Evolutionary conservation across 208 protist species (phyloP), one percentile per base, ranked within the genome.

Genomic region (Leishmania tarentolae): DNA sequence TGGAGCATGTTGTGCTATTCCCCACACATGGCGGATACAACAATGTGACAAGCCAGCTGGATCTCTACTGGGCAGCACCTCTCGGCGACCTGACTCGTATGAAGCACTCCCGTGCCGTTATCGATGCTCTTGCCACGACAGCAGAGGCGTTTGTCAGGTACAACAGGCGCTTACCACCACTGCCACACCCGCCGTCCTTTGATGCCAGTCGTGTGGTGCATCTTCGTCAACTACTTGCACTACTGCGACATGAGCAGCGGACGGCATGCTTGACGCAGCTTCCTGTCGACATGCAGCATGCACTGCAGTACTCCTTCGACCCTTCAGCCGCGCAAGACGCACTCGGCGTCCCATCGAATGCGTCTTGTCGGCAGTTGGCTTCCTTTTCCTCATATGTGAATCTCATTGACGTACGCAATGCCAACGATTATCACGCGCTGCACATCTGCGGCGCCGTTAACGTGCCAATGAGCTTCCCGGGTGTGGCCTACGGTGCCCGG

Each of bases 1-100:
- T 82, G 47, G 86, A 90, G 61, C 83, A 85, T 3, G 89, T 93
- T 2, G 83, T 95, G 75, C 50, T 95, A 72, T 88, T 97, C 53
- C 89, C 93, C 24, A 91, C 90, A 0, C 93, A 95, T 70, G 91
- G 93, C 46, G 93, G 93, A 37, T 95, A 97, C 83, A 95, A 77
- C 85, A 91, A 97, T 83, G 88, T 93, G 59, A 93, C 90, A 28
- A 83, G 91, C 46, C 91, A 95, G 77, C 86, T 97, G 5, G 93
- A 97, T 76, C 86, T 97, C 47, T 91, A 90, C 83, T 97, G 90
- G 93, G 90, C 87, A 0, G 79, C 71, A 8, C 87, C 93, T 80
- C 52, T 93, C 24, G 87, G 85, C 37, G 92, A 97, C 74, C 59
- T 94, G 31, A 71, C 75, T 44, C 88, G 90, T 37, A 89, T 91